These are phyloP conservation scores for Leccinum fallax DNA, from an alignment of 1,284 basidiomycete genomes.

Conservation along the genomic window DNA sequence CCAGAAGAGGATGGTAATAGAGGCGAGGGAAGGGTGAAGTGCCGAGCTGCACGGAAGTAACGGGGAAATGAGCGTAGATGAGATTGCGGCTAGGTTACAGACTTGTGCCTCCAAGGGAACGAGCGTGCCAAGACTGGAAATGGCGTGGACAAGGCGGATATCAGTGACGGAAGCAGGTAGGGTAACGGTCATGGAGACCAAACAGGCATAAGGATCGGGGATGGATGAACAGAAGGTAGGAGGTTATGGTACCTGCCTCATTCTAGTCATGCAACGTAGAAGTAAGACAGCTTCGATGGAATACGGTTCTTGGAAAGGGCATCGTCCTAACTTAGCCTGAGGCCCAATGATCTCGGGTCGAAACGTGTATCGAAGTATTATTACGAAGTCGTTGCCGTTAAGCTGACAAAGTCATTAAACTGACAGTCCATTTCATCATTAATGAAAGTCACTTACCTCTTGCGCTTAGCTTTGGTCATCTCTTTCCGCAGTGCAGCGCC, in stretches of 20 bases:
- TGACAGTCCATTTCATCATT: neutral
- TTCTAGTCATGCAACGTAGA: constrained; percentile 32
- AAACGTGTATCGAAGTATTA: constrained; percentile 1
- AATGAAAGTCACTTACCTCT: constrained; percentile 60
- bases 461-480: constrained; percentile 98
- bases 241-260: constrained; percentile 27
- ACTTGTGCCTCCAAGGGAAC: constrained; percentile 33
- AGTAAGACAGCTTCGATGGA: constrained; percentile 24
- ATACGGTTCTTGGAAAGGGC: constrained; percentile 17
- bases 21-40: constrained; percentile 8
- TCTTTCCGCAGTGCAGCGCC: constrained; percentile 96
- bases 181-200: constrained; percentile 21
- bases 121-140: constrained; percentile 28
- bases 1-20: constrained; percentile 13
- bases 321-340: constrained; percentile 3
- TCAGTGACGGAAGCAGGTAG: constrained; percentile 33
- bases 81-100: constrained; percentile 37
- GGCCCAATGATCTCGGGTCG: constrained; percentile 7
- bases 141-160: constrained; percentile 24
- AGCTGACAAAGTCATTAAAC: constrained; percentile 21
- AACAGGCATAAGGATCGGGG: constrained; percentile 17
- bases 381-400: constrained; percentile 40
- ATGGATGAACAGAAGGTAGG: constrained; percentile 4
- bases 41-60: constrained; percentile 18
- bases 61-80: constrained; percentile 36